Base-by-base conservation (phyloP, 2,329 filamentous ascomycete species). In the Fusarium marasasianum region DNA sequence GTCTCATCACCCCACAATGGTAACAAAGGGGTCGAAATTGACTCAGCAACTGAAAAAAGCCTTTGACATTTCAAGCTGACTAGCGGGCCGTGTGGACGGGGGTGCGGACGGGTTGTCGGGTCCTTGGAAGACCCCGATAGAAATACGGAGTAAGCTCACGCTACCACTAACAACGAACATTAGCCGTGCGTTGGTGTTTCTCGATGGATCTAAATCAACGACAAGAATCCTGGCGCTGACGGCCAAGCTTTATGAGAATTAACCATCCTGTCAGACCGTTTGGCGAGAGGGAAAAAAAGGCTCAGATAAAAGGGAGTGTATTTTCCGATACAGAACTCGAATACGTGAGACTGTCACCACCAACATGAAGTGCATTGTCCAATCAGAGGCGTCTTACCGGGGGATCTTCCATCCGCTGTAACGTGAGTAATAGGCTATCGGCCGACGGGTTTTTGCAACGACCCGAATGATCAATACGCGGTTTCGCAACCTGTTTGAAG, bases 51-150 rank as follows among this genome's bases (percentile, higher is more conserved):
- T 24, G 40, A 31, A 50, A 58, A 58, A 58, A 31, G 37, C 18
- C 45, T 26, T 60, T 60, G 33, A 50, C 44, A 48, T 22, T 38
- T 26, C 26, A 31, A 54, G 40, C 41, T 44, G 40, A 40, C 56
- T 59, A 66, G 62, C 59, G 62, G 63, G 64, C 60, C 59, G 56
- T 54, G 53, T 65, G 66, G 45, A 65, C 57, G 57, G 58, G 38
- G 31, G 31, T 38, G 24, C 37, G 20, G 68, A 73, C 78, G 78
- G 78, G 71, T 18, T 78, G 77, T 81, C 80, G 80, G 80, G 79
- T 65, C 76, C 66, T 63, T 81, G 55, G 61, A 80, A 79, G 73
- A 81, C 71, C 71, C 81, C 81, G 81, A 81, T 67, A 63, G 50
- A 35, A 43, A 44, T 45, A 62, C 57, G 50, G 40, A 44, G 63